Base-by-base conservation (phyloP, 1,284 basidiomycete species). In the Moesziomyces aphidis region DNA sequence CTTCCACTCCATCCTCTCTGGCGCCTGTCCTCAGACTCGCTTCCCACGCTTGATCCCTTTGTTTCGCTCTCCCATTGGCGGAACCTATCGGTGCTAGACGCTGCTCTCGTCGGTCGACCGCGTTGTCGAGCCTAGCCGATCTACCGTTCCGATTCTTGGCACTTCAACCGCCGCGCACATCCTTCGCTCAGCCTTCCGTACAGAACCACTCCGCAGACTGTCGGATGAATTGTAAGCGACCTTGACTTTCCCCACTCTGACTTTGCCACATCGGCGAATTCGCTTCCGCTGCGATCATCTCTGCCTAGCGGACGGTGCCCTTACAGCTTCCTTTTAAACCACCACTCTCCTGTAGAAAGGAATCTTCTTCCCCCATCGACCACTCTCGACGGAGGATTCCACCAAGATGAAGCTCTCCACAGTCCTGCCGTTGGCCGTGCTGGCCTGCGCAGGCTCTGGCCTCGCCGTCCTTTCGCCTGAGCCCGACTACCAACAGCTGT, bases 401-500 rank as follows among this genome's bases (percentile, higher is more conserved):
- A 31, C 19, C 46, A 31, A 22, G 45, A 71, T 71, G 68, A 65
- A 71, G 52, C 44, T 71, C 51, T 61, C 58, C 21, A 44, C 62
- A n/a, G 19, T 66, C 11, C 39, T 66, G 49, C 63, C 69, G 5
- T 22, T 65, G 23, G 69, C 63, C 10, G 53, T 50, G 0, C 26
- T 72, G 39, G 63, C 69, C 13, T 66, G 44, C 46, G 69, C 69
- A 55, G 48, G 55, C 36, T 65, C 59, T n/a, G 57, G 69, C 23
- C 42, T 66, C 22, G 63, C 69, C n/a, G 31, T 53, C 42, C 31
- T 55, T 36, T 46, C 63, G 17, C 55, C 69, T 22, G 48, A 64
- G 21, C 24, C 69, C n/a, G 63, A 72, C 54, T 67, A 62, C 34
- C 58, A 66, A 42, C 59, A 55, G 46, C 63, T 67, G 5, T 72